Base-by-base conservation (phyloP, 257 asterid species). In the Gentiana straminea region DNA sequence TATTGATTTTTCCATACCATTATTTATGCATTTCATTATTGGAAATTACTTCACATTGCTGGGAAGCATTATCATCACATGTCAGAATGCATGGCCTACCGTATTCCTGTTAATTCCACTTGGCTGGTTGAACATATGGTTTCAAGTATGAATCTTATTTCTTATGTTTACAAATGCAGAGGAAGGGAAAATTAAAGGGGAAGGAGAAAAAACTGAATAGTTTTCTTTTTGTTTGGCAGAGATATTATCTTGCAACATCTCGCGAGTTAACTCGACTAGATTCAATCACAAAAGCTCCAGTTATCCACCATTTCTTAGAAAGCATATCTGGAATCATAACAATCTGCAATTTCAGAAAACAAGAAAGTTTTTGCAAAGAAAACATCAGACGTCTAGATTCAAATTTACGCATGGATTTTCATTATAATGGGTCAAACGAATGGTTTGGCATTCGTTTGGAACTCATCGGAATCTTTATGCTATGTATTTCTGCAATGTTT, bases 1-100 rank as follows among this genome's bases (percentile, higher is more conserved):
- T 36, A 78, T 92, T 7, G 99, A 92, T 72, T 70, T 85, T 35
- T 55, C 81, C 55, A 79, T 92, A 54, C 97, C 99, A 0, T 76
- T 88, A 69, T 85, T 79, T 38, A 70, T 70, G 72, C 78, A 81
- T 57, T 24, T 92, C 7, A 55, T 80, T 35, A 52, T 81, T 12
- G 55, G 89, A 4, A 83, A 75, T 86, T 78, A 54, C 56, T 13
- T 85, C 55, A 76, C 94, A 3, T 63, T 92, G 62, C 58, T 82
- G 35, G 74, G 94, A 64, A 81, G 85, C 68, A 71, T 88, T 60
- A 73, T 92, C 67, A 69, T 92, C 77, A 92, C 94, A 1, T 92
- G 98, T 51, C 97, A 92, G 62, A 85, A 88, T 50, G 80, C 98
- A 49, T 92, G 98, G 98, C 98, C 98, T 2, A 83, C 94, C 0